Base-by-base conservation (phyloP, 2,329 filamentous ascomycete genomes). In the Aspergillus costaricaensis region DNA sequence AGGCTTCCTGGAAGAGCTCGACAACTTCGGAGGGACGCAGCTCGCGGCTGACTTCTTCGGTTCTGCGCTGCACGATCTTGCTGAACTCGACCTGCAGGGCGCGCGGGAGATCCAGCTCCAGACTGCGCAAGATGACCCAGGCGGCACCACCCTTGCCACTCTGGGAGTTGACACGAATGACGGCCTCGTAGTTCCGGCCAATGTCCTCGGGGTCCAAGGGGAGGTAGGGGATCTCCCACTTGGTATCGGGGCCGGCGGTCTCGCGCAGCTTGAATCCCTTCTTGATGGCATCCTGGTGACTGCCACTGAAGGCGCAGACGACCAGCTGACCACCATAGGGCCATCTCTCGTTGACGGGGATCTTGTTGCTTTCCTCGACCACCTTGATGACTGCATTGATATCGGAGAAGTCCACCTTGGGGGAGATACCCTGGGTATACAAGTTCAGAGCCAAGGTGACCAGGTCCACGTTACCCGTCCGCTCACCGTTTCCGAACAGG, bases 111-210 rank as follows among this genome's bases (percentile, higher is more conserved):
- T 98, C 95, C 70, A 98, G 89, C 72, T 95, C 87, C 63, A 98
- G 86, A 71, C 92, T 89, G 68, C 90, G 89, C 74, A 93, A 88
- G 74, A 98, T 93, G 73, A 98, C 91, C 91, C 91, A 98, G 54
- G 94, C 93, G 62, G 91, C 89, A 69, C 95, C 95, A 63, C 94
- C 94, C 81, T 99, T 98, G 66, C 94, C 94, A 69, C 88, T 91
- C 76, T 98, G 94, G 17, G 91, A 96, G 82, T 98, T 99, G 85
- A 98, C 94, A 62, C 94, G 91, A 74, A 98, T 98, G 73, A 98
- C 90, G 61, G 94, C 94, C 79, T 98, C 93, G 85, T 98, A 98
- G n/a, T 89, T 97, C 60, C 94, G 88, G 54, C 94, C 94, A 65
- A 98, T 96, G 72, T 98, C 94, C 72, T 90, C 85, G 5, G 94